A percentile compares a stretch with the other conserved stretches of the same genome.
These are phyloP conservation scores for Achaetomium macrosporum DNA, from an alignment of 2,329 filamentous ascomycete species.

Conservation along the genomic window DNA sequence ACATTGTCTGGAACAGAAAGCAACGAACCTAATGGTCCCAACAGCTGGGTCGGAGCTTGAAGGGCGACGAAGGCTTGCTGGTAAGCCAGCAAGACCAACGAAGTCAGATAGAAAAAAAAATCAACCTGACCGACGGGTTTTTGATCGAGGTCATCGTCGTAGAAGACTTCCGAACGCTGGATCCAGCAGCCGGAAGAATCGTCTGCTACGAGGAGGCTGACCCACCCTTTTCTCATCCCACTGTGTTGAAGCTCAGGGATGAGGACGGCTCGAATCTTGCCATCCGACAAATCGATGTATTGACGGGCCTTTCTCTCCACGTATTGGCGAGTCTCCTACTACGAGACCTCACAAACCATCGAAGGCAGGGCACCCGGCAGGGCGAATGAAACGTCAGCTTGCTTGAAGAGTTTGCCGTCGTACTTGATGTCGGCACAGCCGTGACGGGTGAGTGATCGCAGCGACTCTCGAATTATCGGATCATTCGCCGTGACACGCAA, in stretches of 20 bases:
- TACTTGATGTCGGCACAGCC: not conserved
- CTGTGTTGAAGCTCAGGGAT: slow-evolving; percentile 9
- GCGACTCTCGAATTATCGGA: not conserved
- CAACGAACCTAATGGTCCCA: slow-evolving; percentile 8
- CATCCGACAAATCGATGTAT: slow-evolving; percentile 10
- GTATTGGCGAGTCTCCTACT: slow-evolving; percentile 7
- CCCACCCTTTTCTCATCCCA: slow-evolving; percentile 5
- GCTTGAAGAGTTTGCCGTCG: not conserved
- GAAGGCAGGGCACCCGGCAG: not conserved
- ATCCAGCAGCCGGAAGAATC: slow-evolving; percentile 2
- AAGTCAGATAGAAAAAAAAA: slow-evolving; percentile 11
- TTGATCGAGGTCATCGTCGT: slow-evolving; percentile 6
- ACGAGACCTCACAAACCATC: slow-evolving; percentile 13
- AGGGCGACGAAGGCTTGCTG: slow-evolving; percentile 9
- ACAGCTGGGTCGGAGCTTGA: slow-evolving; percentile 3
- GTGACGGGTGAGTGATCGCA: not conserved
- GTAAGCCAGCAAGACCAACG: slow-evolving; percentile 1
- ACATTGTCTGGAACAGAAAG: not conserved
- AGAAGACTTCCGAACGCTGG: not conserved
- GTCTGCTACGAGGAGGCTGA: slow-evolving; percentile 1
- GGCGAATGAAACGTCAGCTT: slow-evolving; percentile 10
- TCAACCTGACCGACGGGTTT: slow-evolving; percentile 6
- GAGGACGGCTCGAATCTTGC: slow-evolving; percentile 7
- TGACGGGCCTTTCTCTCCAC: slow-evolving; percentile 11
- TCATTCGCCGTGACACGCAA: not conserved